phyloP scores from a whole-genome alignment of 2,329 filamentous ascomycete genomes.

The Trichoderma polysporum region DNA sequence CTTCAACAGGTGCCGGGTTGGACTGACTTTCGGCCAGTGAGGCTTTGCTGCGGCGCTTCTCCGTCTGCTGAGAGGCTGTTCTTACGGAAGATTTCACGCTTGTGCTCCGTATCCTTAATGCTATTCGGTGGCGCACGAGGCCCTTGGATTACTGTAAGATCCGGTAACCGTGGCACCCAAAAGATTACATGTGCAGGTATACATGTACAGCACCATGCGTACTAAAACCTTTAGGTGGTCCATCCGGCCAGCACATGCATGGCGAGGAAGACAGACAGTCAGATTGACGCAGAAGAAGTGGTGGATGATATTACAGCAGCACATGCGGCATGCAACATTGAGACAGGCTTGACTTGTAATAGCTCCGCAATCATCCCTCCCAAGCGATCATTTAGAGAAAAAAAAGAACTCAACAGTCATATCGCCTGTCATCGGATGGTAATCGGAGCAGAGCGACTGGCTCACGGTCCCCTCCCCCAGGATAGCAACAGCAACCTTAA shows the following conservation, averaged over 20 bases:
- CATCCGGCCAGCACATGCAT: not conserved
- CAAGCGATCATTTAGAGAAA: no score
- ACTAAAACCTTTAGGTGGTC: no score
- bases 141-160: not conserved
- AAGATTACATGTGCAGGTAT: not conserved
- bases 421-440: conserved; percentile 21
- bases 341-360: no score
- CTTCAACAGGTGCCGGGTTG: no score
- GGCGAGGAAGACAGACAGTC: not conserved
- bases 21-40: not conserved
- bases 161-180: no score
- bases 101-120: no score
- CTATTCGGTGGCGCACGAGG: not conserved
- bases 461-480: not conserved
- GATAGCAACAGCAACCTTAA: not conserved
- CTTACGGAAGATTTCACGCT: no score
- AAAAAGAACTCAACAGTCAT: conserved; percentile 10
- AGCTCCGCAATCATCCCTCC: no score
- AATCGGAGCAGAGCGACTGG: conserved; percentile 20
- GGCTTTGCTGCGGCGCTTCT: not conserved
- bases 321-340: not conserved
- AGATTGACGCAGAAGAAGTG: not conserved
- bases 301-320: not conserved
- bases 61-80: no score
- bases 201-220: no score